Base-by-base conservation (phyloP, 129 eudicot genomes). In the Flaveria brownii region DNA sequence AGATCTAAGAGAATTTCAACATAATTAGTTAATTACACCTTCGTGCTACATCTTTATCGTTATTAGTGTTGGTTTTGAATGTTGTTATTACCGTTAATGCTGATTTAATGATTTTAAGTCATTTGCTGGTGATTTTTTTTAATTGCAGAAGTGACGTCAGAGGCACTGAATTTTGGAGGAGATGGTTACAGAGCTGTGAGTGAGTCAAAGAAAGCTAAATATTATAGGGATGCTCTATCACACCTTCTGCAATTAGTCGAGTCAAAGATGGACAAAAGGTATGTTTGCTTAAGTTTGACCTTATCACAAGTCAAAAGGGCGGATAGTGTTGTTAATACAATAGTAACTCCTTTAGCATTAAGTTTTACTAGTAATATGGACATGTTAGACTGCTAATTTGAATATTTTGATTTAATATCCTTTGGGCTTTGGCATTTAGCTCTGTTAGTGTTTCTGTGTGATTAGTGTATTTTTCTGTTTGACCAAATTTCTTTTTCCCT, bases 191-290 rank as follows among this genome's bases (percentile, higher is more conserved):
- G 85, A 25, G 80, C 70, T 54, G 85, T 73, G 59, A 86, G 79
- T n/a, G 89, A 79, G 68, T 82, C 83, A 4, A 85, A 80, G 54
- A 86, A 86, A 66, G 82, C 77, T 8, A 83, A 79, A 51, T 59
- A 47, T 26, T 70, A 71, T 52, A 84, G 91, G 83, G 88, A 91
- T 73, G 97, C 87, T 61, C 83, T 91, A 71, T 70, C 73, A 8
- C 81, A 86, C 76, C 82, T 91, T 10, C 71, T 73, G 51, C 82
- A 76, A 69, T 17, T 82, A 14, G 83, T 88, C 25, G 89, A 86
- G 65, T 67, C 89, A 62, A 71, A 47, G 68, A 17, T 81, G 59
- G 78, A 82, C 72, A 52, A 79, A 71, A 88, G 97, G 97, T 88
- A 52, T 61, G 68, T 61, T 7, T 17, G 43, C n/a, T 71, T 68